These are phyloP conservation scores for Vigna angularis DNA, from an alignment of 306 rosid species.

Conservation along the genomic window DNA sequence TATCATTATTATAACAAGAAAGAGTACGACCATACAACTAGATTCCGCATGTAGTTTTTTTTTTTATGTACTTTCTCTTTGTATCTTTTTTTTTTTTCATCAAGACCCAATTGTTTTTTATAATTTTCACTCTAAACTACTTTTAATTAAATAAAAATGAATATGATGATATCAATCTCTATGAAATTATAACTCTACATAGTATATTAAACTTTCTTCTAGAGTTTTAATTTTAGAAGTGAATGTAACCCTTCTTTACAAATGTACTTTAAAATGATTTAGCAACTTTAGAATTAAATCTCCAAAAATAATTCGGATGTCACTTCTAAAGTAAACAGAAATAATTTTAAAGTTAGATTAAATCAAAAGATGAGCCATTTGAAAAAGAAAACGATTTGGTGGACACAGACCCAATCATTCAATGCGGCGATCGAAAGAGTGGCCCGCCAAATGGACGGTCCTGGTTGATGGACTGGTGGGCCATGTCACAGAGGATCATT, in stretches of 20 bases:
- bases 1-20: not conserved
- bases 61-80: too few species aligned
- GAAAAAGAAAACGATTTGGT: not conserved
- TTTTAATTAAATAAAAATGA: not conserved
- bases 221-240: not conserved
- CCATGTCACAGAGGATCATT: constrained; percentile 35
- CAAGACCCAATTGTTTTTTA: too few species aligned
- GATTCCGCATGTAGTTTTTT: too few species aligned
- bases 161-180: not conserved
- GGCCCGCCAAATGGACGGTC: constrained; percentile 50
- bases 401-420: constrained; percentile 61
- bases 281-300: not conserved
- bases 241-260: not conserved
- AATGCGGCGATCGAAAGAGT: constrained; percentile 43
- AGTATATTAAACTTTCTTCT: not conserved
- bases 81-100: too few species aligned
- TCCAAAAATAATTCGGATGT: not conserved
- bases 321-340: not conserved
- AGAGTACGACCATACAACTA: too few species aligned
- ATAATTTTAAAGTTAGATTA: not conserved
- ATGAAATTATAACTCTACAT: not conserved
- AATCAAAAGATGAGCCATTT: not conserved
- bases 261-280: not conserved
- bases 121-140: too few species aligned
- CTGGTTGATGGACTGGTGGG: constrained; percentile 44